Evolutionary conservation across 2,329 filamentous ascomycete genomes (phyloP).

Genomic region (Penicillium decumbens): DNA sequence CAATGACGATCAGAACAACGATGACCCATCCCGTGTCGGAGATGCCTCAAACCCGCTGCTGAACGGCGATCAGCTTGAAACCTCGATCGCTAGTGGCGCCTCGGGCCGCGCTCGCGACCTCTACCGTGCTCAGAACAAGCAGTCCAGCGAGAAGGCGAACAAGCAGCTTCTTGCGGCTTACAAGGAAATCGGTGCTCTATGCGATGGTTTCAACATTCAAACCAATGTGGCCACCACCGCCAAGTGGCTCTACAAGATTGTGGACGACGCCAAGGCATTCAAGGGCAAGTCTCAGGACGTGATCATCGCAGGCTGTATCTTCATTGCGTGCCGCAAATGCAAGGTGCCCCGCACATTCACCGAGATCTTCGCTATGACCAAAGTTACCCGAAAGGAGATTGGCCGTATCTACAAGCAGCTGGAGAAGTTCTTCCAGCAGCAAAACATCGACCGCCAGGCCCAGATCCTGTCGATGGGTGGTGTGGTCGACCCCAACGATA

Average conservation of each 20-base stretch:
- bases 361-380: slow-evolving; percentile 89
- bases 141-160: slow-evolving; percentile 74
- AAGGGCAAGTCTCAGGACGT: slow-evolving; percentile 93
- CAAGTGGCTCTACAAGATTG: slow-evolving; percentile 92
- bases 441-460: slow-evolving; percentile 57
- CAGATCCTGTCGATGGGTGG: slow-evolving; percentile 50
- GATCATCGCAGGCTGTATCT: slow-evolving; percentile 93
- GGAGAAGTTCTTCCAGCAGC: slow-evolving; percentile 77
- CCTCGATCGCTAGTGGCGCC: slow-evolving; percentile 78
- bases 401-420: slow-evolving; percentile 91
- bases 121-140: slow-evolving; percentile 77
- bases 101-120: slow-evolving; percentile 67
- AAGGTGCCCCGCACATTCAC: slow-evolving; percentile 83
- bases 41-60: slow-evolving; percentile 86
- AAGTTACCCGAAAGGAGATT: slow-evolving; percentile 95
- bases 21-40: slow-evolving; percentile 96
- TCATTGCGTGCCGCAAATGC: slow-evolving; percentile 91
- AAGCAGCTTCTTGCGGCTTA: slow-evolving; percentile 76
- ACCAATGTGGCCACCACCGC: slow-evolving; percentile 80
- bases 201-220: slow-evolving; percentile 77
- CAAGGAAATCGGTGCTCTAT: slow-evolving; percentile 81
- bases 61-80: slow-evolving; percentile 84
- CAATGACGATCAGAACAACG: slow-evolving; percentile 93
- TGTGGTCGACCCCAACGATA: slow-evolving; percentile 49
- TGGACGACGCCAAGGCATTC: slow-evolving; percentile 87